Percentiles rank a stretch among this genome's conserved stretches.
phyloP scores from a whole-genome alignment of 495 filamentous ascomycete genomes.

The Penicillium bovifimosum region DNA sequence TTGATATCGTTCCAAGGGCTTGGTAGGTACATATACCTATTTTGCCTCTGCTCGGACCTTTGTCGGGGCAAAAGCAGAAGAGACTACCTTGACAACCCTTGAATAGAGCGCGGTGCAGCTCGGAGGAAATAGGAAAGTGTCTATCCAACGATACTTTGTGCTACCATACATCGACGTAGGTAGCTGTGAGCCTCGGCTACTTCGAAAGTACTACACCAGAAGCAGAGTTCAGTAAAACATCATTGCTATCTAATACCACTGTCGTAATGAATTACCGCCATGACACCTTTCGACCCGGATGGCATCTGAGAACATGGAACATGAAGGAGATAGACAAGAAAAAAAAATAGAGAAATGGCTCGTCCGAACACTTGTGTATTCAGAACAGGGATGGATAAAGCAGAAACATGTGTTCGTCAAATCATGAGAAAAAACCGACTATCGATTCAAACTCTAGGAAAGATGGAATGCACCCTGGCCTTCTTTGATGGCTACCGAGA shows the following conservation, averaged over 20 bases:
- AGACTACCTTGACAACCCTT: background rate
- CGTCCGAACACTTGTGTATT: slow-evolving; percentile 18
- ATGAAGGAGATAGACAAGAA: slow-evolving; percentile 7
- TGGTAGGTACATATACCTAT: background rate
- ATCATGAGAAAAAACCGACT: slow-evolving; percentile 11
- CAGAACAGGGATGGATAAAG: slow-evolving; percentile 10
- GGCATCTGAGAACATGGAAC: slow-evolving; percentile 11
- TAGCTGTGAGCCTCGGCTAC: background rate
- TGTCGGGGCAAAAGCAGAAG: background rate
- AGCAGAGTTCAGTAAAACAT: background rate
- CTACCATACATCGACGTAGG: background rate
- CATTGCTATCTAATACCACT: slow-evolving; percentile 41
- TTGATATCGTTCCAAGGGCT: too few relatives aligned
- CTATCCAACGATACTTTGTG: background rate
- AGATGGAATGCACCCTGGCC: slow-evolving; percentile 99
- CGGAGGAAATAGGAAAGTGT: too few relatives aligned
- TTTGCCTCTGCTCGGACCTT: background rate
- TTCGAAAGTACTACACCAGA: background rate
- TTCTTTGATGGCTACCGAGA: slow-evolving; percentile 85
- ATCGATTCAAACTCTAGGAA: slow-evolving; percentile 47
- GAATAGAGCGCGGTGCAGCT: too few relatives aligned
- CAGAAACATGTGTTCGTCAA: slow-evolving; percentile 21
- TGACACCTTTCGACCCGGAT: slow-evolving; percentile 21
- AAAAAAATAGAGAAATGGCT: slow-evolving; percentile 13
- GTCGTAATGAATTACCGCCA: slow-evolving; percentile 12